Evolutionary conservation across 2,329 filamentous ascomycete species (phyloP).

Genomic region (Scorias spongiosa): DNA sequence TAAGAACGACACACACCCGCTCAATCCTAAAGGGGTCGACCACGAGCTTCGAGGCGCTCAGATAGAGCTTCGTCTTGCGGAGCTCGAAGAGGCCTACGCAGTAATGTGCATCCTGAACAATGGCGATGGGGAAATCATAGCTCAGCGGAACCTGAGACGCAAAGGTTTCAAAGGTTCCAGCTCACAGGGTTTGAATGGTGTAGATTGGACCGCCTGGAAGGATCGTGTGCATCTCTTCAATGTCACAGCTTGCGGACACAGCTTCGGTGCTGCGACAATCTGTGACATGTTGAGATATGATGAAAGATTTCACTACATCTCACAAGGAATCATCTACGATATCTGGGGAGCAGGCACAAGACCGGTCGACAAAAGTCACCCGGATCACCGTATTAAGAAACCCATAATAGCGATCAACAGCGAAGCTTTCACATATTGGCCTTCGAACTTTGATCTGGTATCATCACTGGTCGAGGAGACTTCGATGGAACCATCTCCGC

Average conservation of each 20-base stretch:
- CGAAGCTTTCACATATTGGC: slow-evolving; percentile 58
- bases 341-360: slow-evolving; percentile 42
- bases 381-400: slow-evolving; percentile 31
- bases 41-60: slow-evolving; percentile 44
- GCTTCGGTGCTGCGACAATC: slow-evolving; percentile 50
- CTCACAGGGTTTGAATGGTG: slow-evolving; percentile 41
- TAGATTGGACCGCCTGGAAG: slow-evolving; percentile 43
- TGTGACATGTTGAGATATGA: slow-evolving; percentile 43
- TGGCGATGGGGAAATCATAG: slow-evolving; percentile 38
- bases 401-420: slow-evolving; percentile 50
- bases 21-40: slow-evolving; percentile 46
- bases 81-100: slow-evolving; percentile 48
- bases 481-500: slow-evolving; percentile 22
- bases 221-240: slow-evolving; percentile 39
- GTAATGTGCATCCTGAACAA: slow-evolving; percentile 40
- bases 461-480: slow-evolving; percentile 42
- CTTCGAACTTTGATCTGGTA: slow-evolving; percentile 45
- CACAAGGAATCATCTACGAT: slow-evolving; percentile 51
- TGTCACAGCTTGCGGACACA: slow-evolving; percentile 50
- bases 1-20: slow-evolving; percentile 31
- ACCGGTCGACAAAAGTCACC: slow-evolving; percentile 25
- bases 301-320: slow-evolving; percentile 40
- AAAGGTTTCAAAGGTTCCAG: slow-evolving; percentile 45
- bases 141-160: slow-evolving; percentile 37
- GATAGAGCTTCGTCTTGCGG: slow-evolving; percentile 46